These are phyloP conservation scores for Neonectria sp. DNA, from an alignment of 2,329 filamentous ascomycete genomes.

Conservation along the genomic window DNA sequence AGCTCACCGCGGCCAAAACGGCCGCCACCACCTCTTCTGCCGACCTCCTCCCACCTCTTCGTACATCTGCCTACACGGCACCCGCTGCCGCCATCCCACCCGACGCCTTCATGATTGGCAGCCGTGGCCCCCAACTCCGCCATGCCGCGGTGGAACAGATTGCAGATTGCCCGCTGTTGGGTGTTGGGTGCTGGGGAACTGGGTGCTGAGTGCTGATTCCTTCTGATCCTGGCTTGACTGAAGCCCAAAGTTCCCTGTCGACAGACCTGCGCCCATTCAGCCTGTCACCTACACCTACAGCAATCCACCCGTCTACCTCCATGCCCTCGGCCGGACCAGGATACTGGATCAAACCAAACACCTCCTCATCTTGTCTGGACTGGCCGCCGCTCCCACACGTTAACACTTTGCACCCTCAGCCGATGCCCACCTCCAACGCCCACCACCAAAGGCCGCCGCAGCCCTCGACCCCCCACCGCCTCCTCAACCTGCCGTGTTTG, in stretches of 20 bases:
- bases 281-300: neutral
- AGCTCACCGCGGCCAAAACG: slow-evolving; percentile 28
- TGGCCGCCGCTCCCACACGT: slow-evolving; percentile 1
- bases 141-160: slow-evolving; percentile 37
- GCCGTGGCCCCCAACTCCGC: slow-evolving; percentile 39
- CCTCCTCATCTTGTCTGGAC: slow-evolving; percentile 18
- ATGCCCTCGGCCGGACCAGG: slow-evolving; percentile 11
- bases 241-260: slow-evolving; percentile 17
- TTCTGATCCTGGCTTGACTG: slow-evolving; percentile 25
- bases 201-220: slow-evolving; percentile 34
- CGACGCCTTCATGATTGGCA: slow-evolving; percentile 41
- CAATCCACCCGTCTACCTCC: neutral
- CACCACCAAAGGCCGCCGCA: neutral
- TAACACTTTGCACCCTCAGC: slow-evolving; percentile 7
- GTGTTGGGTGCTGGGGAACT: neutral
- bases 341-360: slow-evolving; percentile 17
- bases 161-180: neutral
- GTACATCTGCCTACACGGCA: slow-evolving; percentile 37
- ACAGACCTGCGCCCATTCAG: slow-evolving; percentile 12
- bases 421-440: too few relatives aligned
- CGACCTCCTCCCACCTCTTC: neutral
- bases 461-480: neutral
- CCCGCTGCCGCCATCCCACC: slow-evolving; percentile 40
- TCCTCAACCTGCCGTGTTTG: neutral
- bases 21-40: slow-evolving; percentile 16